Conservation (phyloP, 1,284 basidiomycete species). For the Ustilago curta region DNA sequence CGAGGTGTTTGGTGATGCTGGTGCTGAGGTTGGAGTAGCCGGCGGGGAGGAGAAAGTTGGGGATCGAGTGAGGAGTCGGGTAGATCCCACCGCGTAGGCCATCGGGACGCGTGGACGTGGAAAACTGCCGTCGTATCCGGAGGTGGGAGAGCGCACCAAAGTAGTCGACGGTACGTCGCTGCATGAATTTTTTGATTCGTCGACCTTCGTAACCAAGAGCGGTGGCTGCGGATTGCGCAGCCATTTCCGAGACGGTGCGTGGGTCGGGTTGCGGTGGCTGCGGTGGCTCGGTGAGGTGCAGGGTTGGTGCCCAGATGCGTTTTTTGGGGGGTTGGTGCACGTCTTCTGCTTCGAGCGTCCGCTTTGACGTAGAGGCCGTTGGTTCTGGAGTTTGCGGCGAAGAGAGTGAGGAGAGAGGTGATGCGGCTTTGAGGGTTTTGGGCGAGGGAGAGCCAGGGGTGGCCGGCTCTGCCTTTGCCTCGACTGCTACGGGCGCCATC, state of each 20-base stretch:
- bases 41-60: constrained; percentile 81
- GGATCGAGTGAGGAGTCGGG: constrained; percentile 56
- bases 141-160: constrained; percentile 86
- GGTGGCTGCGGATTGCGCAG: constrained; percentile 72
- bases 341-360: constrained; percentile 39
- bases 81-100: constrained; percentile 34
- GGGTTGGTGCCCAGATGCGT: constrained; percentile 42
- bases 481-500: constrained; percentile 29
- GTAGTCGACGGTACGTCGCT: constrained; percentile 92
- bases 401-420: constrained; percentile 7
- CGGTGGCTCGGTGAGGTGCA: constrained; percentile 73
- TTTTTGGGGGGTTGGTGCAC: constrained; percentile 34
- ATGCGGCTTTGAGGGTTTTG: constrained; percentile 6
- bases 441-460: constrained; percentile 18
- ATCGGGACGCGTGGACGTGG: constrained; percentile 19
- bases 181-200: constrained; percentile 87
- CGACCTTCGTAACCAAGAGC: constrained; percentile 74
- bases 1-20: constrained; percentile 92
- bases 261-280: constrained; percentile 81
- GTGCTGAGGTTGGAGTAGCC: constrained; percentile 90
- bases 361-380: constrained; percentile 30
- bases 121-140: constrained; percentile 68
- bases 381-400: constrained; percentile 23
- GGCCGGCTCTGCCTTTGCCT: constrained; percentile 6
- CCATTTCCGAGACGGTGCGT: constrained; percentile 81